Conservation (phyloP, 495 filamentous ascomycete species). For the Aspergillus hancockii region DNA sequence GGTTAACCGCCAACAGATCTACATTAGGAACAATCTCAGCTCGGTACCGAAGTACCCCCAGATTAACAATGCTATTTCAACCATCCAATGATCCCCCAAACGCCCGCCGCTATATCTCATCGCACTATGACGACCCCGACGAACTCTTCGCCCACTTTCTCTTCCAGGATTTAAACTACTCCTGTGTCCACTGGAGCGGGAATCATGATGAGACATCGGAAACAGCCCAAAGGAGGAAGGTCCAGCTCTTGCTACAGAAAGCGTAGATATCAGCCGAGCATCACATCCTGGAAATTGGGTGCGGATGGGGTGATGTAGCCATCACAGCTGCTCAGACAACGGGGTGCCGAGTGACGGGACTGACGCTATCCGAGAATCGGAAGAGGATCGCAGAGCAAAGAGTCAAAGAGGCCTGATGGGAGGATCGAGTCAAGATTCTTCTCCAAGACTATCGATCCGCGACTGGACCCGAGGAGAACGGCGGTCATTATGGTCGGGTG, state of each 20-base stretch:
- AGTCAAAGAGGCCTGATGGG: conserved; percentile 53
- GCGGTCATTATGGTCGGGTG: conserved; percentile 63
- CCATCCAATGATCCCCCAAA: conserved; percentile 65
- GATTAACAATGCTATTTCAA: conserved; percentile 34
- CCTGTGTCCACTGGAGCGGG: conserved; percentile 66
- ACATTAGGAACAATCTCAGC: conserved; percentile 16
- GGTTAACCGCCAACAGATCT: too few species aligned
- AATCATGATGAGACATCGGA: conserved; percentile 54
- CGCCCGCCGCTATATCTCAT: conserved; percentile 62
- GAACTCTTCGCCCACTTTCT: conserved; percentile 72
- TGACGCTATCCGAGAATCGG: conserved; percentile 64
- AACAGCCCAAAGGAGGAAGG: conserved; percentile 65
- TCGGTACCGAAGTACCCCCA: conserved; percentile 4
- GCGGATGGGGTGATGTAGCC: conserved; percentile 68
- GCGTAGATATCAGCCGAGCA: conserved; percentile 61
- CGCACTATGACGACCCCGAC: conserved; percentile 78
- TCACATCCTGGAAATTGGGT: conserved; percentile 69
- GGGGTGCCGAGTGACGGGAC: conserved; percentile 61
- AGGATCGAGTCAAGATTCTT: conserved; percentile 54
- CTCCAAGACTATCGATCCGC: conserved; percentile 63
- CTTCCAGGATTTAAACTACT: conserved; percentile 75
- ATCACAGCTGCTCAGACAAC: conserved; percentile 60
- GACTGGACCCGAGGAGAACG: conserved; percentile 35
- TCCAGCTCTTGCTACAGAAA: conserved; percentile 59
- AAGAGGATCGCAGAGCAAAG: conserved; percentile 59